Evolutionary conservation across 179 eudicot genomes (phyloP).

Genomic region (Actinidia chinensis): DNA sequence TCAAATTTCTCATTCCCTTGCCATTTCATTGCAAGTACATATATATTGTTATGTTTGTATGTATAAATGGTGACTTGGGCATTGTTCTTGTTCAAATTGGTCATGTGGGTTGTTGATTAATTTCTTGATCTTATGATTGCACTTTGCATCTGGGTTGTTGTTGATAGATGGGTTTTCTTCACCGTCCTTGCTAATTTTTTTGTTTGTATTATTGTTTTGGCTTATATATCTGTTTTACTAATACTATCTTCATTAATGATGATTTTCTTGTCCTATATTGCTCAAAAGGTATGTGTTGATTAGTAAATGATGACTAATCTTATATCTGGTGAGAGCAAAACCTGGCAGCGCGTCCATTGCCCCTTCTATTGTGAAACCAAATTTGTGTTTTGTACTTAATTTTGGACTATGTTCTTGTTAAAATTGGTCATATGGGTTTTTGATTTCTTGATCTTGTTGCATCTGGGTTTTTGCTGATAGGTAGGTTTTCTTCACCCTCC

Average conservation of each 20-base stretch:
- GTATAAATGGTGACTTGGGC: not conserved
- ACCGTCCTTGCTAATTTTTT: not conserved
- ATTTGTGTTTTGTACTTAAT: not conserved
- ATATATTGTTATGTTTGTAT: not conserved
- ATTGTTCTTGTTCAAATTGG: not conserved
- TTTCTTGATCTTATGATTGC: not conserved
- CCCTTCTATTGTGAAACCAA: not conserved
- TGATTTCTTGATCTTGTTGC: not conserved
- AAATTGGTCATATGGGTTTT: not conserved
- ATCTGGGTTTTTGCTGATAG: not conserved
- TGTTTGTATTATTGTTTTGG: not conserved
- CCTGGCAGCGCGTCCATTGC: not conserved
- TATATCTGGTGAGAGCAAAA: not conserved
- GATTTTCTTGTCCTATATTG: conserved; percentile 1
- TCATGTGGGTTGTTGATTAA: no score
- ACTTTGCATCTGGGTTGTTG: not conserved
- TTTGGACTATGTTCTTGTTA: no score
- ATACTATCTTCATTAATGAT: conserved; percentile 14
- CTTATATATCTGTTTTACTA: conserved; percentile 10
- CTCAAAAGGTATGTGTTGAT: not conserved
- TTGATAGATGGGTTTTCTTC: not conserved
- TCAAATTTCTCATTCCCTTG: conserved; percentile 9
- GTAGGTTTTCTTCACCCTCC: not conserved
- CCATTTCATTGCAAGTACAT: not conserved
- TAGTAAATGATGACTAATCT: not conserved